A percentile compares a stretch with the other conserved stretches of the same genome.
phyloP scores from a whole-genome alignment of 352 stramenopile genomes.

The Phytophthora lateralis region DNA sequence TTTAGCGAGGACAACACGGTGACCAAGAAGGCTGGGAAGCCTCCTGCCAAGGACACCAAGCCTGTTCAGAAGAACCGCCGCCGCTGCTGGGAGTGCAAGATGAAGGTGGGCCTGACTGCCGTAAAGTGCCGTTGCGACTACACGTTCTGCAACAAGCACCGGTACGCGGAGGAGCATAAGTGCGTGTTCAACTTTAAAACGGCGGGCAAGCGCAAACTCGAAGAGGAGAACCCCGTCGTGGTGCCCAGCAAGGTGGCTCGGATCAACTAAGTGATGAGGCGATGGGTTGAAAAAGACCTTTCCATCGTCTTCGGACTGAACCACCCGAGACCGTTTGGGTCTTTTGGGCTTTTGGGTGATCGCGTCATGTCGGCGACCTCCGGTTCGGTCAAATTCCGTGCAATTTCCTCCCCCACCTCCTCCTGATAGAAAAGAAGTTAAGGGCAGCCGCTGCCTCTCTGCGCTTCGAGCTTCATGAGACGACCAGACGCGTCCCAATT shows the following conservation, averaged over 20 bases:
- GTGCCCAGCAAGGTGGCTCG: constrained; percentile 80
- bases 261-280: constrained; percentile 70
- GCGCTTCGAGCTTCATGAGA: constrained; percentile 2
- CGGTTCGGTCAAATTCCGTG: constrained; percentile 6
- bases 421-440: constrained; percentile 34
- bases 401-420: constrained; percentile 6
- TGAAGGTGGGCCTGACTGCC: constrained; percentile 86
- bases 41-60: constrained; percentile 8
- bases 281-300: neutral
- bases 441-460: constrained; percentile 10
- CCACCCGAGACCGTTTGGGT: constrained; percentile 12
- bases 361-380: neutral
- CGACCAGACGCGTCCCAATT: constrained; percentile 1
- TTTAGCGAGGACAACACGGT: constrained; percentile 5
- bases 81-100: constrained; percentile 88
- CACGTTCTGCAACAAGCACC: constrained; percentile 90
- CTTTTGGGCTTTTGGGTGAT: constrained; percentile 14
- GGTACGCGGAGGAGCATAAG: constrained; percentile 89
- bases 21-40: neutral
- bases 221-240: constrained; percentile 83
- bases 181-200: constrained; percentile 91
- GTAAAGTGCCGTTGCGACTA: constrained; percentile 90
- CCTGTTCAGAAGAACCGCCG: constrained; percentile 87
- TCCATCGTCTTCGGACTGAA: neutral
- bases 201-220: constrained; percentile 80